Base-by-base conservation (phyloP, 2,329 filamentous ascomycete species). In the Xylaria digitata region DNA sequence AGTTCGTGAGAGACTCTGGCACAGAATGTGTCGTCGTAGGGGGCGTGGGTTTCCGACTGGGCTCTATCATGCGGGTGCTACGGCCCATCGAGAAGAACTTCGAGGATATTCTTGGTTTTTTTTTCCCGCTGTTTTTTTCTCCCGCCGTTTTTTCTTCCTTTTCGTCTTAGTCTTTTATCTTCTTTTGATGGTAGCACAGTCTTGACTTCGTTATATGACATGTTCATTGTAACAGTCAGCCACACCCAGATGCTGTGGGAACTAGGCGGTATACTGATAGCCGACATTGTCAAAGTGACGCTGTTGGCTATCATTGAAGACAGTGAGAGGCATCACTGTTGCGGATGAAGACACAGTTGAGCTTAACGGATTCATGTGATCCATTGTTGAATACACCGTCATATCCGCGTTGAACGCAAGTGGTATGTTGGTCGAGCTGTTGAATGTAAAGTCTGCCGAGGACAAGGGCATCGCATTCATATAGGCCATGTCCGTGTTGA, bases 371-470 rank as follows among this genome's bases (percentile, higher is more conserved):
- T 70, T 70, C 66, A 75, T 70, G 6, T 72, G 73, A 42, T 72
- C 69, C 13, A 74, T 70, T 9, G 68, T 42, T 15, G 66, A 55
- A 52, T 70, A 73, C 4, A 61, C 63, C 17, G 72, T 65, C 26
- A 73, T 54, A 6, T 74, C 70, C 17, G 72, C 34, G 26, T 63
- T 45, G 54, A 75, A 75, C 34, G 52, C 55, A 0, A 72, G 65
- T 6, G 73, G 70, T 45, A 75, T 70, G 40, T 61, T 70, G 13
- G 71, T 59, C 11, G 70, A 63, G 57, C 65, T 69, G 26, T 67
- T 70, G 45, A 77, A 76, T 17, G 73, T 71, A 61, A 77, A 77
- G 49, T 75, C 73, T 11, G 76, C 75, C 0, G 76, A 78, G 1
- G 76, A 77, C 13, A 77, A 68, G 37, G 75, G 75, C 68, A 73